phyloP scores from a whole-genome alignment of 2,329 filamentous ascomycete species.

The Aspergillus ochraceoroseus region DNA sequence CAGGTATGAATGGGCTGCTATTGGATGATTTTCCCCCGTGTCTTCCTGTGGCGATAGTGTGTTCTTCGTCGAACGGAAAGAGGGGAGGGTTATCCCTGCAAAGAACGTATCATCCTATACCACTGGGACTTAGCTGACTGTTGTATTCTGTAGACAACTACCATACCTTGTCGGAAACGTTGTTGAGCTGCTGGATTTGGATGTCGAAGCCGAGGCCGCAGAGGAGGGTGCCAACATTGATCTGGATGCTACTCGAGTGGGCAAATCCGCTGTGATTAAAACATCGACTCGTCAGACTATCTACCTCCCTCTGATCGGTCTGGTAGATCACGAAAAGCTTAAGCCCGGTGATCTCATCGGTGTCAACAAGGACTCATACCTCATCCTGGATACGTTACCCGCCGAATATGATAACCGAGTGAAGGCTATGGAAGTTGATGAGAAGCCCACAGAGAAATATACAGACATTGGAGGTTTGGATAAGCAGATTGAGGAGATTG shows the following conservation, averaged over 20 bases:
- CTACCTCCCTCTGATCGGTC: slow-evolving; percentile 92
- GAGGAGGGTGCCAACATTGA: slow-evolving; percentile 99
- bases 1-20: slow-evolving; percentile 53
- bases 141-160: slow-evolving; percentile 63
- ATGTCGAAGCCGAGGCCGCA: slow-evolving; percentile 89
- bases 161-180: slow-evolving; percentile 98
- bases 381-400: slow-evolving; percentile 91
- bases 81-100: neutral
- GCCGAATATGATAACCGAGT: slow-evolving; percentile 98
- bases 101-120: neutral
- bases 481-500: slow-evolving; percentile 98
- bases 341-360: slow-evolving; percentile 96
- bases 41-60: slow-evolving; percentile 6
- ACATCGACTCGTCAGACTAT: slow-evolving; percentile 98
- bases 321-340: slow-evolving; percentile 90
- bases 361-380: slow-evolving; percentile 98
- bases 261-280: slow-evolving; percentile 99
- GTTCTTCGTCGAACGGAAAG: neutral
- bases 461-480: slow-evolving; percentile 94
- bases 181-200: slow-evolving; percentile 92
- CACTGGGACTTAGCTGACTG: slow-evolving; percentile 6
- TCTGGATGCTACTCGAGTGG: slow-evolving; percentile 89
- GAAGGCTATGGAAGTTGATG: slow-evolving; percentile 99
- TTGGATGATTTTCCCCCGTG: slow-evolving; percentile 2
- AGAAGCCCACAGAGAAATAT: slow-evolving; percentile 99